Evolutionary conservation across 164 flowering plant species (phyloP).

Genomic region (Piper betle): DNA sequence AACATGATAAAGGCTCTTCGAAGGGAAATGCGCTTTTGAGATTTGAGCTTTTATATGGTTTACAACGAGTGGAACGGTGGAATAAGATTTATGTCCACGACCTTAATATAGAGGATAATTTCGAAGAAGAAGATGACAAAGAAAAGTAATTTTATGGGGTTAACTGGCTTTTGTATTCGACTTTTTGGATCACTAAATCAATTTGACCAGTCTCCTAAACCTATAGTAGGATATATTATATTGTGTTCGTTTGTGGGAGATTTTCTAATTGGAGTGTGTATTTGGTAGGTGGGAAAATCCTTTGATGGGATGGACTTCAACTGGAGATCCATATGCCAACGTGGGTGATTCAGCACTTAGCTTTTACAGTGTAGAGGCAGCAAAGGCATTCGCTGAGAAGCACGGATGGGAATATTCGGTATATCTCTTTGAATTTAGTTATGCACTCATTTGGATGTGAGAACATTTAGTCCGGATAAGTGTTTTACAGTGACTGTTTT

Average conservation of each 20-base stretch:
- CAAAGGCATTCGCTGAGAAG: conserved; percentile 66
- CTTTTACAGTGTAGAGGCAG: conserved; percentile 82
- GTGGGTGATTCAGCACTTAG: conserved; percentile 78
- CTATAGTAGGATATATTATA: not conserved
- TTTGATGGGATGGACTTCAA: conserved; percentile 99
- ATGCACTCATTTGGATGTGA: not conserved
- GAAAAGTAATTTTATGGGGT: too few relatives aligned
- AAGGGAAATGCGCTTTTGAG: too few relatives aligned
- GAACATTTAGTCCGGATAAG: not conserved
- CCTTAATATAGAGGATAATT: too few relatives aligned
- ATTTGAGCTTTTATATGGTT: too few relatives aligned
- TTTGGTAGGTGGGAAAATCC: conserved; percentile 93
- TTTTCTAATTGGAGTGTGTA: not conserved
- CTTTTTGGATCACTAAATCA: too few relatives aligned
- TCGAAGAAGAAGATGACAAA: too few relatives aligned
- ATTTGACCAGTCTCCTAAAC: not conserved
- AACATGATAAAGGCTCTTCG: too few relatives aligned
- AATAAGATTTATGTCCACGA: too few relatives aligned
- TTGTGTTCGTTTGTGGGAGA: not conserved
- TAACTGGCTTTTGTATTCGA: too few relatives aligned
- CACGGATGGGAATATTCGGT: conserved; percentile 97
- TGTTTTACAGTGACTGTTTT: not conserved
- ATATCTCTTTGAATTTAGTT: conserved; percentile 5
- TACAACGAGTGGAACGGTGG: too few relatives aligned
- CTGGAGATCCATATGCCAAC: conserved; percentile 96